These are phyloP conservation scores for Lactarius evosmus DNA, from an alignment of 768 basidiomycete genomes.

Conservation along the genomic window DNA sequence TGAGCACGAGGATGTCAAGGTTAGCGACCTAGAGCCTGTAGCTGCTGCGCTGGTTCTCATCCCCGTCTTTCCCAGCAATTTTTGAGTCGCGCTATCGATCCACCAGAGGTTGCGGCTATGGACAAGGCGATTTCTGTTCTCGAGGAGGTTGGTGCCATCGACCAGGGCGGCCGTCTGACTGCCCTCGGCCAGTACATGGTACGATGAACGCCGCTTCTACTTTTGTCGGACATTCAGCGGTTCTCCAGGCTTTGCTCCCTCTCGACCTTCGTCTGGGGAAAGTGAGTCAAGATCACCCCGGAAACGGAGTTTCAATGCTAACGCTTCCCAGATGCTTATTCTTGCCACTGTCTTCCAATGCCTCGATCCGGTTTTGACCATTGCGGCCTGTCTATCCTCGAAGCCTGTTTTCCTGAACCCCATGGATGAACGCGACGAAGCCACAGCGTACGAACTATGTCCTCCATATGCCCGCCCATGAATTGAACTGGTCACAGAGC, in stretches of 20 bases:
- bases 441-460: conserved; percentile 47
- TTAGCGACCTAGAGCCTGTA: conserved; percentile 28
- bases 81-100: conserved; percentile 74
- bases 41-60: not conserved
- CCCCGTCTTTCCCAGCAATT: conserved; percentile 44
- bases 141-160: conserved; percentile 75
- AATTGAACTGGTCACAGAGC: conserved; percentile 47
- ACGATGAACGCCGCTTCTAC: conserved; percentile 25
- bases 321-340: conserved; percentile 70
- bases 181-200: conserved; percentile 82
- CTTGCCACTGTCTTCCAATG: conserved; percentile 82
- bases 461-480: not conserved
- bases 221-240: not conserved
- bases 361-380: conserved; percentile 73
- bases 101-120: conserved; percentile 72
- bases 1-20: conserved; percentile 76
- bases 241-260: conserved; percentile 69
- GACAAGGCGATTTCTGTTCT: conserved; percentile 73
- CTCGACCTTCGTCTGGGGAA: conserved; percentile 86
- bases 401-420: conserved; percentile 85
- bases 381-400: conserved; percentile 79
- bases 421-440: conserved; percentile 80
- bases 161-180: conserved; percentile 60
- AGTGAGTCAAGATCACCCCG: conserved; percentile 37
- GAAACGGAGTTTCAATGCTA: not conserved